A percentile compares a stretch with the other conserved stretches of the same genome.
phyloP scores from a whole-genome alignment of 2,329 filamentous ascomycete species.

The Hawksworthiomyces lignivorus region DNA sequence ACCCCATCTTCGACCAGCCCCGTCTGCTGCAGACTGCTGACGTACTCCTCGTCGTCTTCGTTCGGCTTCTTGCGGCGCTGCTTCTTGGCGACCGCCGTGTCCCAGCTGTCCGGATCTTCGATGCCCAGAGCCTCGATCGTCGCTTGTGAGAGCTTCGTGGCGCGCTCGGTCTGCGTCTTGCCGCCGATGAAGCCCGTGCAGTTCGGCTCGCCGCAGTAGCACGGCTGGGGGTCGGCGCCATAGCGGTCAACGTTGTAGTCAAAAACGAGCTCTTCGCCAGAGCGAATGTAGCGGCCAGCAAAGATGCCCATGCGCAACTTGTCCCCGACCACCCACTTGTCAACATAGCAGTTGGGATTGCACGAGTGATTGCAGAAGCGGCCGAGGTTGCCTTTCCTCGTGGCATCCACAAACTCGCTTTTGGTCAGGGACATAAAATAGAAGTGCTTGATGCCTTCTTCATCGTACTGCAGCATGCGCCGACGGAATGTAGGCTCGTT shows the following conservation, averaged over 20 bases:
- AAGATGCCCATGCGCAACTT: slow-evolving; percentile 99
- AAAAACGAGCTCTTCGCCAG: slow-evolving; percentile 93
- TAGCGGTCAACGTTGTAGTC: slow-evolving; percentile 99
- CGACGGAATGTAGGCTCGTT: slow-evolving; percentile 83
- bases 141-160: slow-evolving; percentile 80
- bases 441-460: slow-evolving; percentile 97
- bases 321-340: slow-evolving; percentile 98
- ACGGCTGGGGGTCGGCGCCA: slow-evolving; percentile 91
- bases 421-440: slow-evolving; percentile 99
- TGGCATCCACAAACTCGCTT: slow-evolving; percentile 94
- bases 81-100: slow-evolving; percentile 81
- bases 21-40: slow-evolving; percentile 77
- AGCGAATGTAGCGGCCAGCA: slow-evolving; percentile 72
- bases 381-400: slow-evolving; percentile 90
- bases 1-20: slow-evolving; percentile 75
- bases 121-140: slow-evolving; percentile 95
- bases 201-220: slow-evolving; percentile 90
- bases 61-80: slow-evolving; percentile 84
- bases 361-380: slow-evolving; percentile 99
- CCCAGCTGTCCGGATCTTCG: slow-evolving; percentile 86
- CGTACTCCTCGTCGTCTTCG: slow-evolving; percentile 92
- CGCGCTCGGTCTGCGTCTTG: slow-evolving; percentile 93
- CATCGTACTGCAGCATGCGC: slow-evolving; percentile 87
- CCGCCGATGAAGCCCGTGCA: slow-evolving; percentile 96
- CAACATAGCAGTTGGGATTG: slow-evolving; percentile 97